Evolutionary conservation across 2,329 filamentous ascomycete genomes (phyloP), one percentile per base, ranked within the genome.

Genomic region (Fusarium sp.): DNA sequence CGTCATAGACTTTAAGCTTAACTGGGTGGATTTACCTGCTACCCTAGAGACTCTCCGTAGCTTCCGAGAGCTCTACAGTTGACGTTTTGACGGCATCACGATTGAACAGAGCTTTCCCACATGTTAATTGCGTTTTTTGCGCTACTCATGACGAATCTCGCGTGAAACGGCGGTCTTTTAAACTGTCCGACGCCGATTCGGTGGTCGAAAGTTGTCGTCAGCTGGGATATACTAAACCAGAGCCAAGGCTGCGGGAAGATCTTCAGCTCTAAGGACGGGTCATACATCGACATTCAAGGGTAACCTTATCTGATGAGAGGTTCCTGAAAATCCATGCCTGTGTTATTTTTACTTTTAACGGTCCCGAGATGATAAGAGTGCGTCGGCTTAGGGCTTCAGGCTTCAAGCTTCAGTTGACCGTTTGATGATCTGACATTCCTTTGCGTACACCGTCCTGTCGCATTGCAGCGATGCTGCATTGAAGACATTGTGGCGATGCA

Each of bases 1-100:
- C 69, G 69, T 71, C 69, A 72, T 71, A 58, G 65, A 71, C 47
- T 54, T 62, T 63, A 67, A 62, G 61, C 61, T 48, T 67, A 55
- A 22, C 13, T 40, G 22, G 18, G 24, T 53, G 27, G 47, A 10
- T 47, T 3, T 29, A 6, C 22, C 16, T 16, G 34, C 18, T 68
- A 67, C 63, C 63, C 58, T 67, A 52, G 5, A 67, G 13, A 6
- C 18, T 43, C 15, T 29, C 49, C 49, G 49, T 10, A 15, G 25
- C 32, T 53, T 29, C 49, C 49, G 49, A 43, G 49, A 24, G 38
- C 12, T 25, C 1, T 13, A n/a, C 24, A 7, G 20, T 10, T 8
- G 15, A 22, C 13, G 24, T 18, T 53, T 24, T 7, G 10, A 29
- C 4, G 13, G 27, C 11, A 25, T 41, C 24, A 20, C 9, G 13